Base-by-base conservation (phyloP, 805 yeast species). In the Starmerella stellata region DNA sequence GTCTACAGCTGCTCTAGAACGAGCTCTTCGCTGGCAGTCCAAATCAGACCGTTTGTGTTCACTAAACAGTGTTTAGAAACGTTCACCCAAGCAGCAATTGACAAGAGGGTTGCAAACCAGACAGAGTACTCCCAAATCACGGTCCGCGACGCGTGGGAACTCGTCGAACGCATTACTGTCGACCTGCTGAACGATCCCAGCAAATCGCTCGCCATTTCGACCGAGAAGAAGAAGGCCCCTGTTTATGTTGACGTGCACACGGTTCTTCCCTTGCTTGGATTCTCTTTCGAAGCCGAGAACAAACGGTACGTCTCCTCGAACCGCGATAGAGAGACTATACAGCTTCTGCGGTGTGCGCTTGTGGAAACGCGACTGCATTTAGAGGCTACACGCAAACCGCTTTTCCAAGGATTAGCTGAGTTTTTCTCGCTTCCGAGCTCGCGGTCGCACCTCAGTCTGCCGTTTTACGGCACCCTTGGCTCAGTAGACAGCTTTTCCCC, bases 21-120 rank as follows among this genome's bases (percentile, higher is more conserved):
- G 7, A 44, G 42, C 29, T 40, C 46, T 17, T 28, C 23, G 30
- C 46, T 54, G 23, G 36, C 23, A 1, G 20, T 56, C 13, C 38
- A 38, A 19, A 24, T 52, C 2, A 39, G 45, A 15, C 44, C 49
- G 13, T 54, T 58, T 2, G 56, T 50, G 43, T 67, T 81, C 44
- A 44, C 61, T 4, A 44, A 47, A 1, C 64, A 61, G 1, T 77
- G 75, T 36, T 55, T 69, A 25, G 52, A 51, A 3, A 63, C 68
- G 13, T 68, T 69, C 44, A 68, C 69, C 24, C 57, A 59, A 3
- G 67, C 61, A 2, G 62, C 62, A 14, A 75, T 82, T 34, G 62
- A 61, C 35, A 52, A 57, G 5, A 62, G 93, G 21, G 25, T 32
- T 5, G 35, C 25, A 7, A 7, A 15, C 8, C 32, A 29, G 19